Conservation (phyloP, 208 protist species). For the Acanthamoeba polyphaga region DNA sequence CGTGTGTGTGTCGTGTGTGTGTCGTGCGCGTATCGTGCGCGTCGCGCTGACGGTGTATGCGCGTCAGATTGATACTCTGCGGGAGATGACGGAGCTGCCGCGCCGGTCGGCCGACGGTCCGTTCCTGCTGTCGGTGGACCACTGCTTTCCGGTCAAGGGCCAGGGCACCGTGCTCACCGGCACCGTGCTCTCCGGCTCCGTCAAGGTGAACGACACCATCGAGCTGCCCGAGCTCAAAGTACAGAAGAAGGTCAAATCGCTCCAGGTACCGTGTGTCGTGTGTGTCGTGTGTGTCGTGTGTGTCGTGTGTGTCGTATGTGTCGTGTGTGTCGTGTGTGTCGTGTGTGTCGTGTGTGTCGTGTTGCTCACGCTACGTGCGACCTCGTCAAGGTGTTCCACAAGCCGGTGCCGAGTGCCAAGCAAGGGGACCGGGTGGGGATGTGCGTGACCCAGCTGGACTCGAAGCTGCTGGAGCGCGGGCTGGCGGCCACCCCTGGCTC, state of each 20-base stretch:
- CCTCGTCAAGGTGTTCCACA: constrained; percentile 95
- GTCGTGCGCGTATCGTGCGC: neutral
- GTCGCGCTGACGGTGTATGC: neutral
- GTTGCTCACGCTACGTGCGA: neutral
- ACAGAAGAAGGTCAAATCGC: constrained; percentile 93
- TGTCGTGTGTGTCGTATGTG: too few species aligned
- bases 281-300: too few species aligned
- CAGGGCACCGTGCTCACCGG: constrained; percentile 97
- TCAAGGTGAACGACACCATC: constrained; percentile 85
- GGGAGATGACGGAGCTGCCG: constrained; percentile 75
- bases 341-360: neutral
- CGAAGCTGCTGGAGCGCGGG: constrained; percentile 93
- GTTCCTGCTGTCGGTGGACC: constrained; percentile 97
- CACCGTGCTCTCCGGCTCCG: constrained; percentile 94
- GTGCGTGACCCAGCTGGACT: constrained; percentile 95
- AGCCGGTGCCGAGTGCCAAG: constrained; percentile 90
- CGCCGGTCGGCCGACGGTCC: constrained; percentile 69
- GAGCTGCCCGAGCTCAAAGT: constrained; percentile 93
- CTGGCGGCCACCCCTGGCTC: constrained; percentile 79
- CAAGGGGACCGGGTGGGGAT: constrained; percentile 95
- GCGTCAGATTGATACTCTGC: constrained; percentile 46
- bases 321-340: neutral
- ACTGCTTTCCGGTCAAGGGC: constrained; percentile 98
- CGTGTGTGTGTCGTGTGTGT: neutral
- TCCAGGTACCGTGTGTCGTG: neutral